phyloP scores from a whole-genome alignment of 345 rosid genomes.

The Fremontodendron californicum region DNA sequence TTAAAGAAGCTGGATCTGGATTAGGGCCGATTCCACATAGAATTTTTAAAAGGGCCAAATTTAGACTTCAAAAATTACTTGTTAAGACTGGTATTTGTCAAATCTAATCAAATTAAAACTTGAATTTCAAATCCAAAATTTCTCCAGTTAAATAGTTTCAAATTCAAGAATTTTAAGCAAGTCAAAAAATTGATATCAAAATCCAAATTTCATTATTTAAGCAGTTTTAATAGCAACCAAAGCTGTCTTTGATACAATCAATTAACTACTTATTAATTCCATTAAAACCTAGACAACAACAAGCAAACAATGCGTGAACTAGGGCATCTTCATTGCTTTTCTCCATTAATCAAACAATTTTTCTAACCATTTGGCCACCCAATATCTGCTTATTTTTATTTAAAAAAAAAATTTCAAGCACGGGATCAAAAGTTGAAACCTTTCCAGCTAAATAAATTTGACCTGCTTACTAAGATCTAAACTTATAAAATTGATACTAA shows the following conservation, averaged over 20 bases:
- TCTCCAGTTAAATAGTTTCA: background rate
- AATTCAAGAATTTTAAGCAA: background rate
- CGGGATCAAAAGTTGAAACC: background rate
- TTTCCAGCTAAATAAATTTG: background rate
- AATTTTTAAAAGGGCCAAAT: background rate
- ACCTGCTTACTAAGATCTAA: background rate
- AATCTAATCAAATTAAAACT: background rate
- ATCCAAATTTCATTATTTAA: background rate
- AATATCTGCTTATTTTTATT: background rate
- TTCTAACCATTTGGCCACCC: background rate
- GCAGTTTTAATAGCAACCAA: background rate
- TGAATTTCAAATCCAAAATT: background rate
- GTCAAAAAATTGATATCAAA: background rate
- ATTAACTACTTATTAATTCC: background rate
- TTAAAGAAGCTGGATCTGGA: constrained; percentile 8
- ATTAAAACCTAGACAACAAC: background rate
- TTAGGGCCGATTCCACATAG: background rate
- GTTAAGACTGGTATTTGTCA: background rate
- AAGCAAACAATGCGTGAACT: background rate
- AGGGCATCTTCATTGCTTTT: background rate
- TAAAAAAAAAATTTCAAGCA: background rate
- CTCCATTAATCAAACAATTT: background rate
- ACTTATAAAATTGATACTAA: background rate
- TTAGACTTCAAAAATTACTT: background rate
- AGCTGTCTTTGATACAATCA: background rate